phyloP scores from a whole-genome alignment of 228 moss, liverwort and hornwort genomes.

The Sphagnum fallax region DNA sequence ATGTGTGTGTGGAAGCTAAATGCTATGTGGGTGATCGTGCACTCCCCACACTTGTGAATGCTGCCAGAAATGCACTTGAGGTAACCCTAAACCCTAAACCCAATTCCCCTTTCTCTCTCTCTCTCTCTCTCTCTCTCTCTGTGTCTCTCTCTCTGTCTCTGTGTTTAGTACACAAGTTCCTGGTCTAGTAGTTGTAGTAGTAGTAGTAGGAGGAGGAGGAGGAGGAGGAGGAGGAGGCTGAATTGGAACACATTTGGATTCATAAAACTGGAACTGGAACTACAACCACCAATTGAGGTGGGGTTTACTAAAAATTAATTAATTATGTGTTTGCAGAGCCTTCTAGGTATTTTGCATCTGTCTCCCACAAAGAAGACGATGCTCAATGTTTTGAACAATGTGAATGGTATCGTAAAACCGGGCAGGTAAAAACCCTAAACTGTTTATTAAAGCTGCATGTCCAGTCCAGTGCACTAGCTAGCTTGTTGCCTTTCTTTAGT shows the following conservation, averaged over 20 bases:
- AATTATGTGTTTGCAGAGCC: constrained; percentile 7
- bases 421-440: constrained; percentile 14
- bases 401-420: constrained; percentile 39
- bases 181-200: too few species aligned
- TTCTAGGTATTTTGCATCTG: constrained; percentile 20
- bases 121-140: not conserved
- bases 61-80: constrained; percentile 30
- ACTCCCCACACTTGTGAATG: constrained; percentile 31
- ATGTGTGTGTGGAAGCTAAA: constrained; percentile 33
- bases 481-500: too few species aligned
- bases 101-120: not conserved
- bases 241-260: too few species aligned
- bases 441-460: too few species aligned
- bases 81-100: constrained; percentile 6
- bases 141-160: not conserved
- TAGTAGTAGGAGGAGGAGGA: too few species aligned
- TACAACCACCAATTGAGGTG: too few species aligned
- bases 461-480: too few species aligned
- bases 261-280: too few species aligned
- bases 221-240: too few species aligned
- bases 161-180: too few species aligned
- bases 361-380: constrained; percentile 25
- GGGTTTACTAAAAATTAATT: too few species aligned
- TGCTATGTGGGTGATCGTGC: constrained; percentile 42
- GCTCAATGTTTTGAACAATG: constrained; percentile 36